Percentiles rank a stretch among this genome's conserved stretches.
Conservation (phyloP, 2,329 filamentous ascomycete species). For the Botrytis elliptica region DNA sequence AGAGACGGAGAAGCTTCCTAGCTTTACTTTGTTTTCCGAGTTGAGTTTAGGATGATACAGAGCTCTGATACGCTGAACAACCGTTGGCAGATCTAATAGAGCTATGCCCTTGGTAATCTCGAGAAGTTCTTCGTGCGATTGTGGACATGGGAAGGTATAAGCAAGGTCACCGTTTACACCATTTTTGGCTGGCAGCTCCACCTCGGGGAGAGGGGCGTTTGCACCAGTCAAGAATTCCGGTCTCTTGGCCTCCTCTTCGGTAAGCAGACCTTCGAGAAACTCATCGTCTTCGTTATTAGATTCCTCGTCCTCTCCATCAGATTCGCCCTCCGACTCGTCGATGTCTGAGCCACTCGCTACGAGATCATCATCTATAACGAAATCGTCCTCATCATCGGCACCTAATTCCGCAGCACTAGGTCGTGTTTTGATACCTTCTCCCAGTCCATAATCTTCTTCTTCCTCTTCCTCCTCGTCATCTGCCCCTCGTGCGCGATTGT, state of each 20-base stretch:
- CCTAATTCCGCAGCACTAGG: constrained; percentile 55
- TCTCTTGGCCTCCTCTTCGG: constrained; percentile 55
- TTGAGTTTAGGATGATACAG: constrained; percentile 88
- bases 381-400: constrained; percentile 93
- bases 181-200: constrained; percentile 41
- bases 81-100: constrained; percentile 65
- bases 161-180: constrained; percentile 58
- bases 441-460: constrained; percentile 61
- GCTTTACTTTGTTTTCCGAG: constrained; percentile 79
- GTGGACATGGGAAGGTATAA: constrained; percentile 83
- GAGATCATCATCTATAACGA: constrained; percentile 84
- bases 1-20: constrained; percentile 64
- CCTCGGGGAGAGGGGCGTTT: constrained; percentile 46
- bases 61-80: constrained; percentile 86
- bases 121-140: constrained; percentile 72
- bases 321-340: constrained; percentile 55
- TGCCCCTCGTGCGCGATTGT: neutral
- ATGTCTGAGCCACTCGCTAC: constrained; percentile 76
- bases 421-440: constrained; percentile 55
- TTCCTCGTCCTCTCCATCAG: constrained; percentile 43
- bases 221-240: constrained; percentile 50
- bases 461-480: constrained; percentile 44
- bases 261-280: constrained; percentile 68
- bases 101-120: constrained; percentile 61
- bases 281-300: constrained; percentile 60